Base-by-base conservation (phyloP, 1,284 basidiomycete species). In the Cryptococcus sp. region DNA sequence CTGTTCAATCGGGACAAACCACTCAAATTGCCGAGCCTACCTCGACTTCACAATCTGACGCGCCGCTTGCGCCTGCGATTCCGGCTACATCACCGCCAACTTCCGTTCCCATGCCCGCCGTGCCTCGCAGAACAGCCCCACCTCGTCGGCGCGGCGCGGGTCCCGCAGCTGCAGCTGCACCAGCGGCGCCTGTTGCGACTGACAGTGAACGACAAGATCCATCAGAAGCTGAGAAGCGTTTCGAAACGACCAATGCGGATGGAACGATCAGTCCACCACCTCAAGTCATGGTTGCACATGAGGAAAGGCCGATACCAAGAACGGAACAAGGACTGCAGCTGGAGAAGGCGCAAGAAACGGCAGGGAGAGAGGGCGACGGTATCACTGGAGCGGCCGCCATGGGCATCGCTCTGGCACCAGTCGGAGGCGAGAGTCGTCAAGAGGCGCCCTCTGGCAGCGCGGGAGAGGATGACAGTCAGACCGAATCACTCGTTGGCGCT, bases 341-440 rank as follows among this genome's bases (percentile, higher is more conserved):
- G 52, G 72, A 74, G 47, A 50, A 61, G 35, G 47, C 66, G 40
- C 53, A 65, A 3, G 76, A 73, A 51, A 55, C 68, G 31, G 54
- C 60, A 3, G 78, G 73, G 4, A 41, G 49, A 13, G 71, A 74
- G 3, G 46, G 50, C 0, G 58, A 57, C 5, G 78, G 76, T 15
- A 64, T 69, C 0, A 66, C 70, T 31, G 78, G 78, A 7, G 78
- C 76, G 1, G 53, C 56, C 23, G 68, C 67, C 1, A 75, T 74
- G 22, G 78, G 78, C 2, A 78, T 79, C 20, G 73, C 78, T 5
- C 49, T 77, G n/a, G 58, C 60, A 0, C 64, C 68, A 25, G 53
- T 58, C 16, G 42, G 39, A 1, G 42, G 17, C 8, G 44, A 38
- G 8, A 51, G 39, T n/a, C 46, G 13, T 10, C 31, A 35, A 35